These are phyloP conservation scores for Pichia occidentalis DNA, from an alignment of 805 yeast genomes.

Conservation along the genomic window DNA sequence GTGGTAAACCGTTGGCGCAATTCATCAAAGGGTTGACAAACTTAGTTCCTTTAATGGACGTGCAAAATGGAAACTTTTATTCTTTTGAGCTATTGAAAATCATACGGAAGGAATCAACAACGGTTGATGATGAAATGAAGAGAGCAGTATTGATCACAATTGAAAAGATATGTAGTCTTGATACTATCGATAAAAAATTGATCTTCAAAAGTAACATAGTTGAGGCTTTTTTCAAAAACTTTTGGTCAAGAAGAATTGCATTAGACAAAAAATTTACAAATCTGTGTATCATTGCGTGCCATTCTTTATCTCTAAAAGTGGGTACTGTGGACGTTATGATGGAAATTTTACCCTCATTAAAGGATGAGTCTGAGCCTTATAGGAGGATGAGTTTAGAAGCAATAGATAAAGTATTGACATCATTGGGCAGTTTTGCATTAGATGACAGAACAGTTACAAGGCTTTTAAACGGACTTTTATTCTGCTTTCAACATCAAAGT, in stretches of 20 bases:
- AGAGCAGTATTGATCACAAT: slow-evolving; percentile 63
- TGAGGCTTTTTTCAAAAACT: slow-evolving; percentile 56
- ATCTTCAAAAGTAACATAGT: slow-evolving; percentile 43
- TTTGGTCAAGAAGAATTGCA: slow-evolving; percentile 83
- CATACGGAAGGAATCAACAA: slow-evolving; percentile 60
- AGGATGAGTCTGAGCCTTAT: slow-evolving; percentile 78
- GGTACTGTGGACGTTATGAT: slow-evolving; percentile 60
- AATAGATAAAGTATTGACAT: slow-evolving; percentile 45
- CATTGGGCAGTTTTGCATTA: slow-evolving; percentile 52
- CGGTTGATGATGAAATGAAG: slow-evolving; percentile 87
- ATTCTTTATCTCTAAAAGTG: slow-evolving; percentile 55
- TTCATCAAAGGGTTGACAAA: slow-evolving; percentile 73
- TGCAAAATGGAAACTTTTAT: slow-evolving; percentile 72
- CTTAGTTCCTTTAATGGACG: slow-evolving; percentile 79
- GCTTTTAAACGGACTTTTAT: slow-evolving; percentile 72
- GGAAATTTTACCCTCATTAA: slow-evolving; percentile 48
- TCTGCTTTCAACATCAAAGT: slow-evolving; percentile 76
- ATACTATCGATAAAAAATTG: slow-evolving; percentile 46
- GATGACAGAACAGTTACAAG: slow-evolving; percentile 53
- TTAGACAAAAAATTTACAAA: slow-evolving; percentile 51
- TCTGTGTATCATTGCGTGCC: slow-evolving; percentile 67
- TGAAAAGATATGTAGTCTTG: slow-evolving; percentile 57
- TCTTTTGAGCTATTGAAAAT: slow-evolving; percentile 67
- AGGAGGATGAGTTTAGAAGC: slow-evolving; percentile 76
- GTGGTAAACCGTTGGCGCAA: slow-evolving; percentile 73